phyloP scores from a whole-genome alignment of 305 asterid species.

The Caryopteris hybrid region DNA sequence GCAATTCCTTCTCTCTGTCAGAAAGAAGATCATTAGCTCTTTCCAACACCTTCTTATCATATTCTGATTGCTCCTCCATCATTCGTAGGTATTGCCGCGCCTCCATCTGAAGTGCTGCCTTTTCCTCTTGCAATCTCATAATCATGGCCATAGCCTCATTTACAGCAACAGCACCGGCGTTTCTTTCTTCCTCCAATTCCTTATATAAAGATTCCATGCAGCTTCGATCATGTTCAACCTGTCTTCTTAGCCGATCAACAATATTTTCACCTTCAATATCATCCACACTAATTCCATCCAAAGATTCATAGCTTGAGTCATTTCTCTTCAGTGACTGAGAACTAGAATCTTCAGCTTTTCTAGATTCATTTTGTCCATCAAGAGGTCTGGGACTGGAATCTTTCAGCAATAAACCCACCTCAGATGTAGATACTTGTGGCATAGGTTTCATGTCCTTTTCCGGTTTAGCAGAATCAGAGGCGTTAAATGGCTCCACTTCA shows the following conservation, averaged over 20 bases:
- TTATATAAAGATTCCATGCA: slow-evolving; percentile 42
- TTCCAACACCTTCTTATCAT: slow-evolving; percentile 68
- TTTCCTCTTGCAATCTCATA: slow-evolving; percentile 82
- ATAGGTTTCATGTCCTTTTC: slow-evolving; percentile 15
- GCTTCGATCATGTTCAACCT: slow-evolving; percentile 43
- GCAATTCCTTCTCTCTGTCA: slow-evolving; percentile 65
- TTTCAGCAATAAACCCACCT: slow-evolving; percentile 12
- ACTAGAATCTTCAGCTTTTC: slow-evolving; percentile 10
- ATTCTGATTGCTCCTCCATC: slow-evolving; percentile 86
- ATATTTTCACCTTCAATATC: slow-evolving; percentile 51
- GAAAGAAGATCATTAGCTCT: slow-evolving; percentile 58
- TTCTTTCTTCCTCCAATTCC: slow-evolving; percentile 77
- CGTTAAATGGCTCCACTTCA: no score
- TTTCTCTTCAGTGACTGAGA: slow-evolving; percentile 26
- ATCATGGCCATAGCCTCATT: slow-evolving; percentile 83
- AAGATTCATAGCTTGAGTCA: slow-evolving; percentile 31
- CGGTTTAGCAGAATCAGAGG: no score
- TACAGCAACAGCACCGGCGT: slow-evolving; percentile 63
- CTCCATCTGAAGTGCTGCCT: slow-evolving; percentile 66
- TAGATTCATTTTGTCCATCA: slow-evolving; percentile 4
- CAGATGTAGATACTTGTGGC: slow-evolving; percentile 19
- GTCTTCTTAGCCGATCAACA: slow-evolving; percentile 42
- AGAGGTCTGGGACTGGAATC: no score
- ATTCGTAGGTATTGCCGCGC: slow-evolving; percentile 69
- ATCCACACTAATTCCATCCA: slow-evolving; percentile 33